phyloP scores from a whole-genome alignment of 257 asterid species.

The Primulina tabacum region DNA sequence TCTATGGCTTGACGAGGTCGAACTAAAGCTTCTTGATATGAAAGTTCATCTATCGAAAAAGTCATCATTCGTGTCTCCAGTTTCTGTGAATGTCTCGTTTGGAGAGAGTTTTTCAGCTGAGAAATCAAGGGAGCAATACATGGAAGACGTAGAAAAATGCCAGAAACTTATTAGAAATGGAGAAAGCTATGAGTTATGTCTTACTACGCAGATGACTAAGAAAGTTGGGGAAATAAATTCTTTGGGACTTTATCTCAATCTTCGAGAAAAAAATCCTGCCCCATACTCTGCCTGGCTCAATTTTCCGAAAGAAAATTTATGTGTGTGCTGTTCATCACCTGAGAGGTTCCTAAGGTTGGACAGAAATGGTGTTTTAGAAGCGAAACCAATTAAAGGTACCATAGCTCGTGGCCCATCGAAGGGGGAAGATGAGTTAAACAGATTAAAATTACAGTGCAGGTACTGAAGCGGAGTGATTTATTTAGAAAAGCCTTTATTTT shows the following conservation, averaged over 20 bases:
- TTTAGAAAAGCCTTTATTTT: not conserved
- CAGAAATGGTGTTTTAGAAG: slow-evolving; percentile 74
- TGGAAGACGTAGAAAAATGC: slow-evolving; percentile 66
- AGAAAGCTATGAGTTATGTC: slow-evolving; percentile 92
- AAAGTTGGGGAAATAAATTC: slow-evolving; percentile 49
- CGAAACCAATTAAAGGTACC: slow-evolving; percentile 96
- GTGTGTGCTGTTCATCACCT: slow-evolving; percentile 89
- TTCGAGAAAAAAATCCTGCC: slow-evolving; percentile 83
- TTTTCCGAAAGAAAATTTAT: slow-evolving; percentile 61
- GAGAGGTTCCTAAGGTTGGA: slow-evolving; percentile 90
- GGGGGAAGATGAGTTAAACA: slow-evolving; percentile 66
- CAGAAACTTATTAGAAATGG: slow-evolving; percentile 74
- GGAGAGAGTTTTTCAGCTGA: slow-evolving; percentile 55
- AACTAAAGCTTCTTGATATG: slow-evolving; percentile 56
- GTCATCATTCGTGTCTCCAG: slow-evolving; percentile 23
- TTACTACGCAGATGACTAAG: slow-evolving; percentile 78
- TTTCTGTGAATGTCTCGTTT: slow-evolving; percentile 17
- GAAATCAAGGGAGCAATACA: slow-evolving; percentile 74
- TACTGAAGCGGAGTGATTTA: slow-evolving; percentile 18
- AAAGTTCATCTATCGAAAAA: slow-evolving; percentile 27
- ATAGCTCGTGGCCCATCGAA: slow-evolving; percentile 79
- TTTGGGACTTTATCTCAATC: slow-evolving; percentile 63
- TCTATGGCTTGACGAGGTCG: slow-evolving; percentile 61
- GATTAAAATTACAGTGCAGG: slow-evolving; percentile 79
- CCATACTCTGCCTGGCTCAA: slow-evolving; percentile 97